Percentiles rank a stretch among this genome's conserved stretches.
phyloP scores from a whole-genome alignment of 2,329 filamentous ascomycete species.

The Tolypocladium paradoxum region DNA sequence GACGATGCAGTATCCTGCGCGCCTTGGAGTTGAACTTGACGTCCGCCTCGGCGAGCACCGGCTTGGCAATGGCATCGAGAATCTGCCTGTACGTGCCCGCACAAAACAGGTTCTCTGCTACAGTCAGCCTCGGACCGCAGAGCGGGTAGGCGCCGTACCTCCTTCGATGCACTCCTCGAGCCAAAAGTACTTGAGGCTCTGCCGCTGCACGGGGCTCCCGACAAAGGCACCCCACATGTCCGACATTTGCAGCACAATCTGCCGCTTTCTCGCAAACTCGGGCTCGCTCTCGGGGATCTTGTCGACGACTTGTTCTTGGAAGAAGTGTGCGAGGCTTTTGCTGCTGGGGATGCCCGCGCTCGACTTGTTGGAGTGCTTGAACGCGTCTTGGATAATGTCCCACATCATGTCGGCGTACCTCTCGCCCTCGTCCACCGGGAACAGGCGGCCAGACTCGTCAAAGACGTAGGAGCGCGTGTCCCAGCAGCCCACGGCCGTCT shows the following conservation, averaged over 20 bases:
- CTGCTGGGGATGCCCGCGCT: slow-evolving; percentile 33
- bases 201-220: slow-evolving; percentile 50
- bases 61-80: slow-evolving; percentile 45
- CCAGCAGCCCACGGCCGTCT: slow-evolving; percentile 35
- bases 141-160: slow-evolving; percentile 25
- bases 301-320: slow-evolving; percentile 30
- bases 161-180: slow-evolving; percentile 69
- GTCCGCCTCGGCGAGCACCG: slow-evolving; percentile 42
- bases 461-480: slow-evolving; percentile 45
- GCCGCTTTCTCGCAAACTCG: slow-evolving; percentile 28
- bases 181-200: slow-evolving; percentile 70
- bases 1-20: slow-evolving; percentile 26
- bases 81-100: slow-evolving; percentile 49
- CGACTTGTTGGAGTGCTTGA: slow-evolving; percentile 51
- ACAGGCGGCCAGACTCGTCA: slow-evolving; percentile 41
- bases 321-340: slow-evolving; percentile 45
- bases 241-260: slow-evolving; percentile 39
- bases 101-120: slow-evolving; percentile 47
- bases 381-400: slow-evolving; percentile 57
- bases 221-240: slow-evolving; percentile 64
- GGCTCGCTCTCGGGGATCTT: slow-evolving; percentile 34
- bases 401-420: slow-evolving; percentile 47
- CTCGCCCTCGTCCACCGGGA: slow-evolving; percentile 36
- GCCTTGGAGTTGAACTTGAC: slow-evolving; percentile 41
- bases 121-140: not conserved